Evolutionary conservation across 768 basidiomycete species (phyloP).

Genomic region (Tulasnella sp.): DNA sequence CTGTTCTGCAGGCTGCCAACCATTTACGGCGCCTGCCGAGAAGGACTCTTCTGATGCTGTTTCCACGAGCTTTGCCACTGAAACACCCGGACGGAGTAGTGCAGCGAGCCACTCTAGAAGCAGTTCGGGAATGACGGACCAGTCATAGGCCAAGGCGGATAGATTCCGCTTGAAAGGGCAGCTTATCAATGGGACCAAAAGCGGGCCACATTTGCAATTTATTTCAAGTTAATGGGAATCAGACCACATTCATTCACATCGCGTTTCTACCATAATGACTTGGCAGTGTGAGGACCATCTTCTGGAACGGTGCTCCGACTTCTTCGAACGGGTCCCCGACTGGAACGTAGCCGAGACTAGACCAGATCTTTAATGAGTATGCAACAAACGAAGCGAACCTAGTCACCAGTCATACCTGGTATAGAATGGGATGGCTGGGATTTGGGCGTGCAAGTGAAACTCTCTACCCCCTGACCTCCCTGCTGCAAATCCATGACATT

Average conservation of each 20-base stretch:
- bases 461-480: conserved; percentile 31
- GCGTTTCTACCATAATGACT: background rate
- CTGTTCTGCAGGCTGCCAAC: background rate
- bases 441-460: conserved; percentile 65
- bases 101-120: background rate
- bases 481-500: background rate
- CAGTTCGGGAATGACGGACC: background rate
- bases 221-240: background rate
- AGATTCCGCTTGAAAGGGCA: background rate
- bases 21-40: too few relatives aligned
- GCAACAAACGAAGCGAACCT: conserved; percentile 17
- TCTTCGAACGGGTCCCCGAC: conserved; percentile 69
- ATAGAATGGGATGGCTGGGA: conserved; percentile 69
- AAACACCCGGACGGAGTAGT: too few relatives aligned
- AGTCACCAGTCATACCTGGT: conserved; percentile 59
- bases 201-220: background rate
- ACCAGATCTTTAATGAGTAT: conserved; percentile 15
- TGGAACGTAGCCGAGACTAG: conserved; percentile 27
- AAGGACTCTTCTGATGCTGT: too few relatives aligned
- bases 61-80: too few relatives aligned
- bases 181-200: background rate
- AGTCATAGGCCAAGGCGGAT: background rate
- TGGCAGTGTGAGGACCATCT: conserved; percentile 49
- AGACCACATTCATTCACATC: background rate
- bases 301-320: conserved; percentile 82